phyloP scores from a whole-genome alignment of 208 protist species.

The Leishmania major region DNA sequence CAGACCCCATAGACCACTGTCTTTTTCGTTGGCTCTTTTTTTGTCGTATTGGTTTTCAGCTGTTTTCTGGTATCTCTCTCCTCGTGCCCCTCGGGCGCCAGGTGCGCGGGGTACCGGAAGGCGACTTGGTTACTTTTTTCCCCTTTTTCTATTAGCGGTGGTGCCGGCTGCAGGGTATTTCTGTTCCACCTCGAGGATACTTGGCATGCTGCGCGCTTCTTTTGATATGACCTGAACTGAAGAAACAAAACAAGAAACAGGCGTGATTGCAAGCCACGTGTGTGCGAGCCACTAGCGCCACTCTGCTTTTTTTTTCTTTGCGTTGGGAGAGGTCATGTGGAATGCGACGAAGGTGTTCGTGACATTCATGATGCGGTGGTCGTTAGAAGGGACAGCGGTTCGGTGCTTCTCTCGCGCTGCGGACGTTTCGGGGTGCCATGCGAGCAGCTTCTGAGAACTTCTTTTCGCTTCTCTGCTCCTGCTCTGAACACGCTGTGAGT shows the following conservation, averaged over 20 bases:
- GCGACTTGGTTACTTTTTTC: neutral
- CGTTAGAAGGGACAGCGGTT: neutral
- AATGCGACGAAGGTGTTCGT: neutral
- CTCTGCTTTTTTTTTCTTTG: too few relatives aligned
- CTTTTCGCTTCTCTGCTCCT: neutral
- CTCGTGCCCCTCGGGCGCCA: neutral
- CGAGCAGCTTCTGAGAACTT: too few relatives aligned
- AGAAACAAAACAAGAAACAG: neutral
- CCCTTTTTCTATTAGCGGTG: neutral
- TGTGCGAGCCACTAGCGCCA: too few relatives aligned
- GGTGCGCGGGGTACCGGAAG: neutral
- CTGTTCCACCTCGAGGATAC: neutral
- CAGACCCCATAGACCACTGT: constrained; percentile 15
- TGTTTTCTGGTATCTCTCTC: constrained; percentile 86
- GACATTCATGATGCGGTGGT: neutral
- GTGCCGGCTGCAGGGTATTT: neutral
- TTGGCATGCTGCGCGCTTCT: neutral
- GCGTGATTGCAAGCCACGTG: neutral
- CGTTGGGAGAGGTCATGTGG: neutral
- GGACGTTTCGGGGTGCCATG: neutral
- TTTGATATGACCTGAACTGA: neutral
- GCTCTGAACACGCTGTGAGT: neutral
- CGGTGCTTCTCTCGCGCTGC: neutral
- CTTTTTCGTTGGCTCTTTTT: neutral
- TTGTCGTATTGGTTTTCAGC: constrained; percentile 33